Percentiles rank a stretch among this genome's conserved stretches.
Evolutionary conservation across 495 filamentous ascomycete genomes (phyloP).

Genomic region (Podospora pseudoanserina): DNA sequence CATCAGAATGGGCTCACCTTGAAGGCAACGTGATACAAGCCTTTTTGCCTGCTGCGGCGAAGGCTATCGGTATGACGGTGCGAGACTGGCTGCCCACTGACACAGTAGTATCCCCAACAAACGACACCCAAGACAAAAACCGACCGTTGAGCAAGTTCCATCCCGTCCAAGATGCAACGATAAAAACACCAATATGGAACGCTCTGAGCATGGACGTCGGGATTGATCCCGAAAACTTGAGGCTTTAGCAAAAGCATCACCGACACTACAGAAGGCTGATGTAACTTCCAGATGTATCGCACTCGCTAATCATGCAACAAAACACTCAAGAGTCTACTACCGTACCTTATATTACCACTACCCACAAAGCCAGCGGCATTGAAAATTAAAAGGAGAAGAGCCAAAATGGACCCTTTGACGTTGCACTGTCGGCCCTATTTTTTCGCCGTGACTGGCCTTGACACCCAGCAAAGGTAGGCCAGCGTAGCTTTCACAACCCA

Average conservation of each 20-base stretch:
- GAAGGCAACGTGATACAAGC: neutral
- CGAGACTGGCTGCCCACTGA: neutral
- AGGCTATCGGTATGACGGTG: neutral
- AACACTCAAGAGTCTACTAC: neutral
- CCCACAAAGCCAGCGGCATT: neutral
- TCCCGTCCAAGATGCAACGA: neutral
- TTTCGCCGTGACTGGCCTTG: neutral
- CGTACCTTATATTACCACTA: neutral
- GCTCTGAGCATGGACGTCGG: neutral
- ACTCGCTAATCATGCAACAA: neutral
- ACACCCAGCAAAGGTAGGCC: neutral
- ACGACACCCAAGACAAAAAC: neutral
- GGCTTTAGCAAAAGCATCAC: conserved; percentile 1
- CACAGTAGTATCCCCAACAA: conserved; percentile 2
- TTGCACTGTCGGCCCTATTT: conserved; percentile 4
- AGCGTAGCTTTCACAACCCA: neutral
- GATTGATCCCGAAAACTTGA: conserved; percentile 1
- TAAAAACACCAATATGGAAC: neutral
- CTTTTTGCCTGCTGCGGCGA: neutral
- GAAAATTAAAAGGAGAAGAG: neutral
- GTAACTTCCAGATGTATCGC: neutral
- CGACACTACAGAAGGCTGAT: neutral
- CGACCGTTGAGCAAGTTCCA: neutral
- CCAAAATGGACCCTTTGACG: neutral
- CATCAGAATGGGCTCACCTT: neutral